phyloP scores from a whole-genome alignment of 129 eudicot species.

The Sambucus nigra region DNA sequence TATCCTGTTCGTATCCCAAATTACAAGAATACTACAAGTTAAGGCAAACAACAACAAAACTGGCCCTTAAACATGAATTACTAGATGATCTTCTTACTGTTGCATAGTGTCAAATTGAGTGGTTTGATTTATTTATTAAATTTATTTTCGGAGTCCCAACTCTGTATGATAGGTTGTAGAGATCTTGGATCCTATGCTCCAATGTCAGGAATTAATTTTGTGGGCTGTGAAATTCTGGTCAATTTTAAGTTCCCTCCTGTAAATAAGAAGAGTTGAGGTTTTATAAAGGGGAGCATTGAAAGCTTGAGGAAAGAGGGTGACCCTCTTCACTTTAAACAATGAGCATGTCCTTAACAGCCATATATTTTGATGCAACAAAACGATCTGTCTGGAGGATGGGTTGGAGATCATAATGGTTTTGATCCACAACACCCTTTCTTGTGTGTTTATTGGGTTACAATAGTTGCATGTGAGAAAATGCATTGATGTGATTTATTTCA shows the following conservation, averaged over 20 bases:
- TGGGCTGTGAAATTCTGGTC: constrained; percentile 60
- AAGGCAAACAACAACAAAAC: background rate
- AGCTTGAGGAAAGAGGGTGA: constrained; percentile 42
- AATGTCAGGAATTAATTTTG: background rate
- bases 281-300: constrained; percentile 45
- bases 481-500: constrained; percentile 27
- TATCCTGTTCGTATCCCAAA: background rate
- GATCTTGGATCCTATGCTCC: constrained; percentile 11
- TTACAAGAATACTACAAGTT: constrained; percentile 2
- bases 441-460: constrained; percentile 42
- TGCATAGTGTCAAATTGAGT: background rate
- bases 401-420: constrained; percentile 62
- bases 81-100: constrained; percentile 19
- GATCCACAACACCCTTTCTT: constrained; percentile 50
- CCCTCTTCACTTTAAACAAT: constrained; percentile 42
- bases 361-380: constrained; percentile 12
- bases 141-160: constrained; percentile 9
- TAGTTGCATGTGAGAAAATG: constrained; percentile 39
- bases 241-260: constrained; percentile 36
- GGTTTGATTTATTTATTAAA: constrained; percentile 15
- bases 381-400: constrained; percentile 62
- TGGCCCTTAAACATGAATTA: constrained; percentile 41
- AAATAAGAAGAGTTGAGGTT: constrained; percentile 11
- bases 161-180: constrained; percentile 76
- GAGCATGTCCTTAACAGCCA: constrained; percentile 19